phyloP scores from a whole-genome alignment of 352 stramenopile species.

The Phytophthora cryptogea region DNA sequence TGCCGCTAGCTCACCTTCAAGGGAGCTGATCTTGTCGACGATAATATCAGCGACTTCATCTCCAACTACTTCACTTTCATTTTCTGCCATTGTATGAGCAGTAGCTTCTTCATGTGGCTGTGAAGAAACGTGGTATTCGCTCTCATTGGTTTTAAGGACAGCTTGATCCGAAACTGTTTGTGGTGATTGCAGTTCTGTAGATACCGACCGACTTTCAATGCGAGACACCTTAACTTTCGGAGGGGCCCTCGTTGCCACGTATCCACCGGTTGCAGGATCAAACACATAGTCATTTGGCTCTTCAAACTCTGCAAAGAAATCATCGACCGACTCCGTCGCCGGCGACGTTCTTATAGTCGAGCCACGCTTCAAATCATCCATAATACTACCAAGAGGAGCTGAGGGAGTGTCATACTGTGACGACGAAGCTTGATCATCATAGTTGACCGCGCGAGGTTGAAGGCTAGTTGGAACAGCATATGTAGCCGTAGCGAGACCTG shows the following conservation, averaged over 20 bases:
- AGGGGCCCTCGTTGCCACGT: constrained; percentile 42
- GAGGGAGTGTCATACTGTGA: constrained; percentile 12
- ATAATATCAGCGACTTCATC: constrained; percentile 72
- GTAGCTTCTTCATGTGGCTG: background rate
- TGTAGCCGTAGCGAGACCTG: constrained; percentile 35
- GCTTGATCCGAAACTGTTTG: background rate
- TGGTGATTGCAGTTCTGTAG: constrained; percentile 7
- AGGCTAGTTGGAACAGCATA: constrained; percentile 52
- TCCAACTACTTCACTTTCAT: constrained; percentile 21
- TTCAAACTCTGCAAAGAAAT: constrained; percentile 81
- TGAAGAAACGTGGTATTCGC: constrained; percentile 4
- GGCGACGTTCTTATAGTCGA: constrained; percentile 15
- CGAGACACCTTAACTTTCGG: constrained; percentile 10
- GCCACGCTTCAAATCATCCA: constrained; percentile 59
- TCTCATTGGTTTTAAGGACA: background rate
- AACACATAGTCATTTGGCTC: constrained; percentile 80
- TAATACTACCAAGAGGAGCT: constrained; percentile 46
- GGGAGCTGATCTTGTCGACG: constrained; percentile 78
- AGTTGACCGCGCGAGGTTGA: constrained; percentile 16
- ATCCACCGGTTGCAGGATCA: constrained; percentile 56
- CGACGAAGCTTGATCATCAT: constrained; percentile 9
- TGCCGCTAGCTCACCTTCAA: constrained; percentile 66
- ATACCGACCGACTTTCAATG: constrained; percentile 8
- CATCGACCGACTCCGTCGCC: constrained; percentile 52
- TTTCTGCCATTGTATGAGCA: background rate